Evolutionary conservation across 2,329 filamentous ascomycete genomes (phyloP).

Genomic region (Aspergillus ibericus): DNA sequence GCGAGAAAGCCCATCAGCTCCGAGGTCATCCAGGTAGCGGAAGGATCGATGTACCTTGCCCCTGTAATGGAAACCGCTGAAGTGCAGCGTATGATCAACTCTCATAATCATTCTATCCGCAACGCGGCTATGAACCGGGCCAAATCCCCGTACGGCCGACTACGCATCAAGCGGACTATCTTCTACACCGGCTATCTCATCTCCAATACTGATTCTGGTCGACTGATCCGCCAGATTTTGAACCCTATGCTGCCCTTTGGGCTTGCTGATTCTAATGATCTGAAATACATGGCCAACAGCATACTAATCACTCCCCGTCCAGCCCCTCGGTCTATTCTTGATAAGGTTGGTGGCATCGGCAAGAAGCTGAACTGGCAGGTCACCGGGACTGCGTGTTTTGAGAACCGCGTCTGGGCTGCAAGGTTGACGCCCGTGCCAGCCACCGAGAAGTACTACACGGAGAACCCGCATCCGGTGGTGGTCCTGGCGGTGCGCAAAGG

Average conservation of each 20-base stretch:
- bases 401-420: constrained; percentile 70
- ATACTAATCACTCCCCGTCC: constrained; percentile 84
- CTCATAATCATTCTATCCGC: constrained; percentile 64
- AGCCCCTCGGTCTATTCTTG: constrained; percentile 68
- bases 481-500: constrained; percentile 78
- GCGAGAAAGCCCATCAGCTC: constrained; percentile 66
- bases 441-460: constrained; percentile 70
- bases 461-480: constrained; percentile 74
- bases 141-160: constrained; percentile 48
- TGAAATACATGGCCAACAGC: constrained; percentile 82
- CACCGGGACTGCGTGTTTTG: constrained; percentile 50
- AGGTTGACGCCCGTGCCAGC: constrained; percentile 71
- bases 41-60: constrained; percentile 71
- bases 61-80: constrained; percentile 77
- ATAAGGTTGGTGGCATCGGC: constrained; percentile 84
- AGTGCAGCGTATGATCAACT: constrained; percentile 85
- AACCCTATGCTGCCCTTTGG: constrained; percentile 61
- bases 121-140: constrained; percentile 34
- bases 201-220: constrained; percentile 66
- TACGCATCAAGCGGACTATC: constrained; percentile 80
- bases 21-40: constrained; percentile 84
- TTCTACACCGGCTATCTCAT: constrained; percentile 94
- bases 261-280: constrained; percentile 63
- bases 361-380: constrained; percentile 82
- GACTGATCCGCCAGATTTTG: constrained; percentile 63